A percentile compares a stretch with the other conserved stretches of the same genome.
Conservation (phyloP, 1,139 yeast species). For the Zygosaccharomyces pseudobailii region DNA sequence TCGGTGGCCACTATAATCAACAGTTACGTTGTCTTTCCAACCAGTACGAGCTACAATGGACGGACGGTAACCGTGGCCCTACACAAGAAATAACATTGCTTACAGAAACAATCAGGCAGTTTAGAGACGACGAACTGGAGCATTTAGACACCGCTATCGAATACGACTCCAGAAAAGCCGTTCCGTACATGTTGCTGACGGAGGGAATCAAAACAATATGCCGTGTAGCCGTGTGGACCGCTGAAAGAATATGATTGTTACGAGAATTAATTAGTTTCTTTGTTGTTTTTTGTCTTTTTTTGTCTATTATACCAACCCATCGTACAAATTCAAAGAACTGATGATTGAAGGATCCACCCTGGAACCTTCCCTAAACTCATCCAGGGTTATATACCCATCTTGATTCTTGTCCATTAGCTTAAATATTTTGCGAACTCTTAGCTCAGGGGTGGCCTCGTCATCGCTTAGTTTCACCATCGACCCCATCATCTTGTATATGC, state of each 20-base stretch:
- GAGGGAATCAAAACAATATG: conserved; percentile 83
- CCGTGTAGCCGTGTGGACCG: conserved; percentile 84
- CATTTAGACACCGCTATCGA: conserved; percentile 92
- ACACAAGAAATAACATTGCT: conserved; percentile 54
- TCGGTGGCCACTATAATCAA: conserved; percentile 91
- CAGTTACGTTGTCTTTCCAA: conserved; percentile 74
- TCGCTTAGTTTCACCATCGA: conserved; percentile 86
- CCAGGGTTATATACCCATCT: conserved; percentile 64
- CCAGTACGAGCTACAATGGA: conserved; percentile 47
- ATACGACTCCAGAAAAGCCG: conserved; percentile 88
- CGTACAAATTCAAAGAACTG: conserved; percentile 74
- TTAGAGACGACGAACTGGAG: conserved; percentile 93
- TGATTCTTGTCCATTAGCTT: conserved; percentile 63
- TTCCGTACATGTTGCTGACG: conserved; percentile 82
- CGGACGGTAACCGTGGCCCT: conserved; percentile 40
- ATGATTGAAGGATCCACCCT: conserved; percentile 79
- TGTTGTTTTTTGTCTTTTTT: neutral
- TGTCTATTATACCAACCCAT: conserved; percentile 55
- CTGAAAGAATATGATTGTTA: conserved; percentile 60
- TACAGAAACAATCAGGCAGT: conserved; percentile 61
- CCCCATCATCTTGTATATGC: conserved; percentile 95
- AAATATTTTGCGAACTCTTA: conserved; percentile 79
- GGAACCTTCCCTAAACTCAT: conserved; percentile 79
- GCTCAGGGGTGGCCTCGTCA: conserved; percentile 92
- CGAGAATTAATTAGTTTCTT: neutral